Percentiles rank a stretch among this genome's conserved stretches.
These are phyloP conservation scores for Angomonas ambiguus DNA, from an alignment of 208 protist genomes.

Conservation along the genomic window DNA sequence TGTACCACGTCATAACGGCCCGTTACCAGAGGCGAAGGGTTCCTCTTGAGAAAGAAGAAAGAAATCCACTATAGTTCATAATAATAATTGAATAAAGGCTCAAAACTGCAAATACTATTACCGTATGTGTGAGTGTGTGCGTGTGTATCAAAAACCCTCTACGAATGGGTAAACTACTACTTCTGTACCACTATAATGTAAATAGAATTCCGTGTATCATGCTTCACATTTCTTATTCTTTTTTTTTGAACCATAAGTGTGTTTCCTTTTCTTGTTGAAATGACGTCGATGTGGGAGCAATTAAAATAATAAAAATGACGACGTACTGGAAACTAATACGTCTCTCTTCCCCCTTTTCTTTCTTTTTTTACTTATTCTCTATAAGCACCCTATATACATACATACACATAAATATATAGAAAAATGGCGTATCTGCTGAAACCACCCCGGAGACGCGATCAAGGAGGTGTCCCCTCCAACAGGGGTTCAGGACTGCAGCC, in stretches of 20 bases:
- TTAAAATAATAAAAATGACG: too few species aligned
- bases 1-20: not conserved
- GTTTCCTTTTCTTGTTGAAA: too few species aligned
- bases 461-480: not conserved
- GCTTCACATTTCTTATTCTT: not conserved
- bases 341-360: conserved; percentile 6
- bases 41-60: not conserved
- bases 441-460: not conserved
- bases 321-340: too few species aligned
- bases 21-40: not conserved
- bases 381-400: not conserved
- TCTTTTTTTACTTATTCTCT: not conserved
- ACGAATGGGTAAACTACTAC: not conserved
- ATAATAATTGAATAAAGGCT: too few species aligned
- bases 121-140: too few species aligned
- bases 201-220: not conserved
- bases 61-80: too few species aligned
- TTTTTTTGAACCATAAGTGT: not conserved
- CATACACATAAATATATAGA: conserved; percentile 3
- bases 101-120: too few species aligned
- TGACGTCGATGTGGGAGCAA: too few species aligned
- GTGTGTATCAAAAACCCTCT: not conserved
- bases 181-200: not conserved
- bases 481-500: too few species aligned
- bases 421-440: not conserved